Evolutionary conservation across 2,329 filamentous ascomycete genomes (phyloP).

Genomic region (Colletotrichum melonis): DNA sequence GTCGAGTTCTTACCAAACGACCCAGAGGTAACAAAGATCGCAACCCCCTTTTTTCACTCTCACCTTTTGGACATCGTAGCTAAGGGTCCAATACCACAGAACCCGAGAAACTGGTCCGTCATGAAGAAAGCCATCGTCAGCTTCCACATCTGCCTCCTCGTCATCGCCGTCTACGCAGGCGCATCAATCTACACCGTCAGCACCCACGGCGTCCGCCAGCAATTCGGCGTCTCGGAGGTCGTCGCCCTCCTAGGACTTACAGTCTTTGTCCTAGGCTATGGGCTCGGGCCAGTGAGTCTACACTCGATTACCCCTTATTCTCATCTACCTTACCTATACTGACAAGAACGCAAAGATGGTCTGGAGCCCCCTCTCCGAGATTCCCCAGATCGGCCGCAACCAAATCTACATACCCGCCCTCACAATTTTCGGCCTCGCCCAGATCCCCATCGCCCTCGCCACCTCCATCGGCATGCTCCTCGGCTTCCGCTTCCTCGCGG

Average conservation of each 20-base stretch:
- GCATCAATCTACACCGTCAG: slow-evolving; percentile 81
- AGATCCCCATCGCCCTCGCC: slow-evolving; percentile 33
- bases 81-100: slow-evolving; percentile 51
- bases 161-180: slow-evolving; percentile 26
- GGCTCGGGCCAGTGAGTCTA: slow-evolving; percentile 63
- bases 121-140: slow-evolving; percentile 72
- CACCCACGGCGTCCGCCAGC: slow-evolving; percentile 69
- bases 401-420: slow-evolving; percentile 36
- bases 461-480: slow-evolving; percentile 35
- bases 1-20: slow-evolving; percentile 32
- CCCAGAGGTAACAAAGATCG: slow-evolving; percentile 17
- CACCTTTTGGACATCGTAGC: background rate
- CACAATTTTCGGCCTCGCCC: slow-evolving; percentile 31
- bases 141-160: slow-evolving; percentile 61
- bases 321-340: background rate
- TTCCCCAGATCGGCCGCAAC: slow-evolving; percentile 37
- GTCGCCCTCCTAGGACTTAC: slow-evolving; percentile 79
- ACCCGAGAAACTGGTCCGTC: slow-evolving; percentile 83
- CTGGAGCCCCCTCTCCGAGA: slow-evolving; percentile 37
- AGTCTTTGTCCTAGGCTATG: slow-evolving; percentile 84
- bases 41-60: background rate
- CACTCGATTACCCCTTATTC: too few relatives aligned
- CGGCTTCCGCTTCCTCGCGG: slow-evolving; percentile 37
- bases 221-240: slow-evolving; percentile 77
- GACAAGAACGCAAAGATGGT: slow-evolving; percentile 6